These are phyloP conservation scores for Coniochaeta ligniaria DNA, from an alignment of 2,329 filamentous ascomycete species.

Conservation along the genomic window DNA sequence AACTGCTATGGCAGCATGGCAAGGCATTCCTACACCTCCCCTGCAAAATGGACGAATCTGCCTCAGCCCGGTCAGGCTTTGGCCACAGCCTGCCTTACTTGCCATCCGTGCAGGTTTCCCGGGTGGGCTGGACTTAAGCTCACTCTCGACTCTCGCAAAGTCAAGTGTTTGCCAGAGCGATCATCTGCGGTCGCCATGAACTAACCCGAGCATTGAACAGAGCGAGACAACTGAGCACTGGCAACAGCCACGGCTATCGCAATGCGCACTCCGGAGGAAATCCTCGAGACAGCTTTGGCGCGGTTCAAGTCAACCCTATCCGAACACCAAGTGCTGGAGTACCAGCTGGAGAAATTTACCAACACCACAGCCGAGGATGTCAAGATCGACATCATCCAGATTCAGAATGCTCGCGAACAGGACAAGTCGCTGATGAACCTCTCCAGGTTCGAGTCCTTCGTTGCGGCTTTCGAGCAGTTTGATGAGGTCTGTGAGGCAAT, in stretches of 20 bases:
- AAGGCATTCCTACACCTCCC: not conserved
- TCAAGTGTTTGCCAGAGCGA: too few species aligned
- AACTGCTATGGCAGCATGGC: not conserved
- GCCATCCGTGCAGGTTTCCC: not conserved
- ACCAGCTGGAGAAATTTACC: slow-evolving; percentile 10
- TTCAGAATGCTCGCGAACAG: slow-evolving; percentile 18
- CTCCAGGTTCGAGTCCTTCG: slow-evolving; percentile 15
- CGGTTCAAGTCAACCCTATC: slow-evolving; percentile 11
- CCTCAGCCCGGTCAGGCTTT: not conserved
- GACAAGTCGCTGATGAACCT: slow-evolving; percentile 19
- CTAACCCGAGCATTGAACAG: too few species aligned
- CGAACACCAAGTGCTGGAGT: not conserved
- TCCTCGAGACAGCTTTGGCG: not conserved
- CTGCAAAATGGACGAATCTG: not conserved
- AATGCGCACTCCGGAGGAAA: not conserved
- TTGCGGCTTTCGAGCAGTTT: slow-evolving; percentile 13
- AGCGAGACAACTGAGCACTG: too few species aligned
- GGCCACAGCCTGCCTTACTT: not conserved
- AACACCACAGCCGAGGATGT: slow-evolving; percentile 11
- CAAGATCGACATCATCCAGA: slow-evolving; percentile 12
- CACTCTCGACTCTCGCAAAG: too few species aligned
- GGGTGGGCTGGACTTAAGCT: not conserved
- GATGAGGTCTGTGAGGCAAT: slow-evolving; percentile 6
- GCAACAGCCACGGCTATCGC: not conserved
- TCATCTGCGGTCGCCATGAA: too few species aligned